phyloP scores from a whole-genome alignment of 108 stramenopile species.

The Asterionellopsis glacialis region DNA sequence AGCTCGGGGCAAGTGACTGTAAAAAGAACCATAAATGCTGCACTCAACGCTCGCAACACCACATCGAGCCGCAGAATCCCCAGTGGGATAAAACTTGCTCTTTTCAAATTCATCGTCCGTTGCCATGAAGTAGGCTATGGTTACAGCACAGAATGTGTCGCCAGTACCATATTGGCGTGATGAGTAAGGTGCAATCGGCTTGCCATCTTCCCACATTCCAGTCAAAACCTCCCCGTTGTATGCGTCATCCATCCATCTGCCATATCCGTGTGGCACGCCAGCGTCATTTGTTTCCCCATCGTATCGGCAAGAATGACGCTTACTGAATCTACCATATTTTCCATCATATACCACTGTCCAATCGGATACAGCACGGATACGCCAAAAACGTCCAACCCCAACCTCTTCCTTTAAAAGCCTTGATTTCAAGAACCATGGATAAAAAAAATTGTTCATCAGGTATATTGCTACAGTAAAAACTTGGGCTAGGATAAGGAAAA shows the following conservation, averaged over 20 bases:
- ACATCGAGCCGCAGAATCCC: constrained; percentile 19
- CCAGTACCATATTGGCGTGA: constrained; percentile 36
- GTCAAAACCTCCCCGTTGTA: constrained; percentile 43
- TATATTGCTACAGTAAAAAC: constrained; percentile 18
- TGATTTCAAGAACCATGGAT: constrained; percentile 28
- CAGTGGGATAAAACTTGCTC: constrained; percentile 32
- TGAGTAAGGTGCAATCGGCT: constrained; percentile 34
- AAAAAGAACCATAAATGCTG: constrained; percentile 33
- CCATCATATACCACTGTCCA: constrained; percentile 18
- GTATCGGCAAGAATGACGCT: constrained; percentile 30
- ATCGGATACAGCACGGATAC: constrained; percentile 17
- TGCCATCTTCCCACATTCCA: constrained; percentile 34
- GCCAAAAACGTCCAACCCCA: constrained; percentile 20
- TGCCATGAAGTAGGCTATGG: constrained; percentile 29
- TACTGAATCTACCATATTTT: not conserved
- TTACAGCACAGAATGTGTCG: constrained; percentile 29
- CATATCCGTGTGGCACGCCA: constrained; percentile 39
- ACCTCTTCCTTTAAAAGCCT: constrained; percentile 21
- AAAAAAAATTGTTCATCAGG: constrained; percentile 20
- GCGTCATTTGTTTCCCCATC: constrained; percentile 25
- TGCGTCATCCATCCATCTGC: constrained; percentile 37
- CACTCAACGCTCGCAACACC: constrained; percentile 49
- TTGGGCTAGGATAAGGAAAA: constrained; percentile 16
- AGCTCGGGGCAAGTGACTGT: constrained; percentile 33
- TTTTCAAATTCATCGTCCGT: constrained; percentile 30